These are phyloP conservation scores for Eleusine indica DNA, from an alignment of 176 grass and related monocot species.

Conservation along the genomic window DNA sequence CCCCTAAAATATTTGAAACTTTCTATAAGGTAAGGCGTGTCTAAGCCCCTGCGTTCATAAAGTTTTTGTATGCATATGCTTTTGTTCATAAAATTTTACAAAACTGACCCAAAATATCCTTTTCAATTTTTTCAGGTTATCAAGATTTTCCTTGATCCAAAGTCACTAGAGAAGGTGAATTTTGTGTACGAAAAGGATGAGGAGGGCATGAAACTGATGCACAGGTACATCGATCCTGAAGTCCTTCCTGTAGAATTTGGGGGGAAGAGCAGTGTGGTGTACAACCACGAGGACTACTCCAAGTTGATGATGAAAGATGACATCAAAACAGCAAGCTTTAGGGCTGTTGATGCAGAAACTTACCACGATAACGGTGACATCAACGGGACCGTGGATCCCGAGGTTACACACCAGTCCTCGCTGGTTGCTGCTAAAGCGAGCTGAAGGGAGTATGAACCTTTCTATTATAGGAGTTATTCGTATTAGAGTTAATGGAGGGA, in stretches of 20 bases:
- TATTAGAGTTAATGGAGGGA: too few species aligned
- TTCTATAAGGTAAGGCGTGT: constrained; percentile 69
- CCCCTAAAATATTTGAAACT: constrained; percentile 81
- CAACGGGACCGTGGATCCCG: constrained; percentile 23
- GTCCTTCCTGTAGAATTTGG: constrained; percentile 81
- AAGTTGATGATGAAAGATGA: constrained; percentile 79
- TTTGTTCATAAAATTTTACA: background rate
- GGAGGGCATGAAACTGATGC: constrained; percentile 69
- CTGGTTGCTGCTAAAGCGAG: constrained; percentile 47
- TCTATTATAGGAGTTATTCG: too few species aligned
- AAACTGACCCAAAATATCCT: background rate
- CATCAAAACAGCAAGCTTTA: constrained; percentile 53
- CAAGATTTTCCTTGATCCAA: constrained; percentile 73
- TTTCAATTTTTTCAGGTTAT: constrained; percentile 48
- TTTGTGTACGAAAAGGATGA: constrained; percentile 71
- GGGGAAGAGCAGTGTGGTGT: constrained; percentile 57
- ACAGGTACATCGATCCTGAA: constrained; percentile 60
- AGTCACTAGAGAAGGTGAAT: constrained; percentile 60
- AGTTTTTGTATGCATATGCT: background rate
- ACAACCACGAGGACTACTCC: constrained; percentile 79
- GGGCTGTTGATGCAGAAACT: constrained; percentile 45
- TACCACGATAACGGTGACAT: background rate
- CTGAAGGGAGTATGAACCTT: constrained; percentile 34
- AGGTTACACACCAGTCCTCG: constrained; percentile 23
- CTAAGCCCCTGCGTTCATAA: background rate